Evolutionary conservation across 176 grass and related monocot genomes (phyloP).

Genomic region (Ensete glaucum): DNA sequence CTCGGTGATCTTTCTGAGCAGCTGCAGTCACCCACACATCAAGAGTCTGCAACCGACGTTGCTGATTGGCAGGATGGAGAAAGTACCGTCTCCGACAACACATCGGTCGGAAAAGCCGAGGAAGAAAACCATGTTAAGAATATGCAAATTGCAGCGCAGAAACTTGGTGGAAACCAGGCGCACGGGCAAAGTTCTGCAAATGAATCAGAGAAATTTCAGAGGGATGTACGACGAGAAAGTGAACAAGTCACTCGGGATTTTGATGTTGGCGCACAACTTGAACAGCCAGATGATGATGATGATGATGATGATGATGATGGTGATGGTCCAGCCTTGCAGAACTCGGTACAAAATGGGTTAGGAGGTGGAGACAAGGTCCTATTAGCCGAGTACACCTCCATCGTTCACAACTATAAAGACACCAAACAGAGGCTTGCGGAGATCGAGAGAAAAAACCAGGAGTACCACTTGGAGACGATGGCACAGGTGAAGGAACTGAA

Average conservation of each 20-base stretch:
- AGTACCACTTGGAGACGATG: slow-evolving; percentile 6
- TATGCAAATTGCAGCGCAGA: no score
- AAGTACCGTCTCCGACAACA: background rate
- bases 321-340: background rate
- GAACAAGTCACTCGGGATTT: background rate
- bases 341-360: background rate
- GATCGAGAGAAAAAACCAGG: slow-evolving; percentile 3
- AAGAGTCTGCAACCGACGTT: background rate
- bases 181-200: no score
- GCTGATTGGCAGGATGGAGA: background rate
- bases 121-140: background rate
- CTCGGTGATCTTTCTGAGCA: slow-evolving; percentile 5
- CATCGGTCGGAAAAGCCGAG: background rate
- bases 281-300: background rate
- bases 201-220: no score
- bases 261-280: background rate
- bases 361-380: background rate
- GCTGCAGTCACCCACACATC: background rate
- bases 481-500: slow-evolving; percentile 4
- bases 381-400: background rate
- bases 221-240: no score
- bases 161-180: no score
- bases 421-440: slow-evolving; percentile 1
- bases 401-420: background rate
- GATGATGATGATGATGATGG: background rate